A percentile compares a stretch with the other conserved stretches of the same genome.
phyloP scores from a whole-genome alignment of 2,329 filamentous ascomycete genomes.

The Stemphylium lycopersici region DNA sequence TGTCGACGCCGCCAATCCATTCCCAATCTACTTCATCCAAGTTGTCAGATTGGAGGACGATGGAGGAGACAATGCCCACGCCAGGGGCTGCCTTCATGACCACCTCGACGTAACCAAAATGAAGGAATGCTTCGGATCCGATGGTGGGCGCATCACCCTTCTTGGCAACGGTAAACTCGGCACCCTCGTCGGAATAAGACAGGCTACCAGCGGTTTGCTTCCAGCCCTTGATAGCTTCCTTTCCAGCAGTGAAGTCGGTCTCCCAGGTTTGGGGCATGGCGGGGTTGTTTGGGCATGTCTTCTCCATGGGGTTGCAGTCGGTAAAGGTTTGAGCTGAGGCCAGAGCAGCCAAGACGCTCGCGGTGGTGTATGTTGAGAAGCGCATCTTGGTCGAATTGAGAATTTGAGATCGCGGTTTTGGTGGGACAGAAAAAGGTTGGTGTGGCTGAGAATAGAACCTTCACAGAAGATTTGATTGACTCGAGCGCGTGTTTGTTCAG shows the following conservation, averaged over 20 bases:
- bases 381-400: slow-evolving; percentile 34
- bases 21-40: slow-evolving; percentile 90
- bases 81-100: slow-evolving; percentile 78
- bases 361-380: slow-evolving; percentile 34
- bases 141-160: slow-evolving; percentile 67
- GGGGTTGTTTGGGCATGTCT: slow-evolving; percentile 53
- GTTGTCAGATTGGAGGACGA: slow-evolving; percentile 83
- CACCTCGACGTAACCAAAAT: slow-evolving; percentile 81
- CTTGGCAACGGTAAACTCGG: slow-evolving; percentile 57
- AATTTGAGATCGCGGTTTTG: neutral
- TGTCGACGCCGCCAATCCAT: slow-evolving; percentile 71
- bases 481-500: slow-evolving; percentile 14
- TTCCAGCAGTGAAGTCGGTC: slow-evolving; percentile 54
- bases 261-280: slow-evolving; percentile 50
- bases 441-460: slow-evolving; percentile 28
- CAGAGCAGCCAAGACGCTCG: slow-evolving; percentile 42
- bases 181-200: slow-evolving; percentile 53
- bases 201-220: slow-evolving; percentile 51
- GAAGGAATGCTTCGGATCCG: slow-evolving; percentile 80
- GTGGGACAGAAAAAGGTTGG: neutral
- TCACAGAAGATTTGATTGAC: slow-evolving; percentile 36
- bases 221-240: slow-evolving; percentile 46
- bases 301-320: slow-evolving; percentile 52
- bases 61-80: slow-evolving; percentile 76
- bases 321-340: slow-evolving; percentile 54